A percentile compares a stretch with the other conserved stretches of the same genome.
These are phyloP conservation scores for Marchantia polymorpha DNA, from an alignment of 225 moss, liverwort and hornwort species.

Conservation along the genomic window DNA sequence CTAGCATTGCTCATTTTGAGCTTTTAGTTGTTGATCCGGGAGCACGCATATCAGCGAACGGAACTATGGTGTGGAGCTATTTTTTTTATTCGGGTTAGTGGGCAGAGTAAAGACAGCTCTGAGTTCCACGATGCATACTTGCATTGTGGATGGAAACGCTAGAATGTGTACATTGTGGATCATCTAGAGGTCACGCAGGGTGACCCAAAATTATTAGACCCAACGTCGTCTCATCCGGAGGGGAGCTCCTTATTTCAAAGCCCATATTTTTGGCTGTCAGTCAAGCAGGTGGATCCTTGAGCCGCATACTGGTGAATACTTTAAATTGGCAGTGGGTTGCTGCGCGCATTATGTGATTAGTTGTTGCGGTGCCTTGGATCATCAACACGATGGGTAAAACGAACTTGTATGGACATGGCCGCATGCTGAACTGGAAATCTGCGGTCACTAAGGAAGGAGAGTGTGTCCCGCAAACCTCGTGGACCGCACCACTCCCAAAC, in stretches of 20 bases:
- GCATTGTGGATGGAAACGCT: not conserved
- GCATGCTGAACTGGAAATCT: constrained; percentile 33
- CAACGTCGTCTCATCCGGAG: no score
- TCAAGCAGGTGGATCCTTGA: not conserved
- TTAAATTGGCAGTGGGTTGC: not conserved
- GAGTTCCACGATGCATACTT: not conserved
- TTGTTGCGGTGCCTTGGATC: not conserved
- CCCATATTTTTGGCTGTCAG: not conserved
- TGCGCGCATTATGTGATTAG: not conserved
- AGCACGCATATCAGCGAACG: not conserved
- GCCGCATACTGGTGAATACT: not conserved
- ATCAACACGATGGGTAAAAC: constrained; percentile 7
- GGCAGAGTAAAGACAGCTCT: not conserved
- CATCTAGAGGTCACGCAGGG: not conserved
- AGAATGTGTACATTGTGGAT: not conserved
- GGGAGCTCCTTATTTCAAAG: not conserved
- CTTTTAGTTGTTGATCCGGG: no score
- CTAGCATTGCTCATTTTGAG: not conserved
- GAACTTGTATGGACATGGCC: constrained; percentile 17
- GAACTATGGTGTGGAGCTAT: not conserved
- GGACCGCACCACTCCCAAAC: constrained; percentile 8
- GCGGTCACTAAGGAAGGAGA: constrained; percentile 26
- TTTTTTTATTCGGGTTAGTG: not conserved
- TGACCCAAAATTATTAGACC: not conserved
- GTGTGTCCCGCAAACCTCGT: constrained; percentile 13